Evolutionary conservation across 441 rosid species (phyloP).

Genomic region (Manihot esculenta): DNA sequence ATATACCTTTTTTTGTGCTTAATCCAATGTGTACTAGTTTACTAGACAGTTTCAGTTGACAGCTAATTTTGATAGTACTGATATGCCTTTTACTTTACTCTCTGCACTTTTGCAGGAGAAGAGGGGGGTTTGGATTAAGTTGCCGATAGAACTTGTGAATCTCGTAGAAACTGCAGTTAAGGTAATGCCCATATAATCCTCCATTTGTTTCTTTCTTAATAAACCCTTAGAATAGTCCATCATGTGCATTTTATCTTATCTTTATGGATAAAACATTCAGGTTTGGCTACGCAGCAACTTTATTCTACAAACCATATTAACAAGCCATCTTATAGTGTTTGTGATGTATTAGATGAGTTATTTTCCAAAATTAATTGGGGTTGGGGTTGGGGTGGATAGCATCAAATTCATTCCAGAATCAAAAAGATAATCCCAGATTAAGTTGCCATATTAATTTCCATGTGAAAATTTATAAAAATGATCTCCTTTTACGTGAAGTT

Average conservation of each 20-base stretch:
- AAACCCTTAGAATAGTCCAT: background rate
- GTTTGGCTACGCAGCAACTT: background rate
- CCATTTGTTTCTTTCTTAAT: background rate
- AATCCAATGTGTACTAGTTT: background rate
- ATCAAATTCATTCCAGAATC: background rate
- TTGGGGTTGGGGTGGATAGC: background rate
- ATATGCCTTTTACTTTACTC: background rate
- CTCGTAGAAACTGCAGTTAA: constrained; percentile 69
- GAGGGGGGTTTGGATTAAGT: constrained; percentile 76
- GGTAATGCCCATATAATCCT: constrained; percentile 37
- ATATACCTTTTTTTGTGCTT: background rate
- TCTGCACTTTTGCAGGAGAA: constrained; percentile 56
- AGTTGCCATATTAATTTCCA: background rate
- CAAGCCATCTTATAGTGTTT: background rate
- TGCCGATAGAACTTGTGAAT: constrained; percentile 66
- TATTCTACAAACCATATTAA: background rate
- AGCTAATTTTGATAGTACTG: background rate
- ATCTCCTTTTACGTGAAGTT: background rate
- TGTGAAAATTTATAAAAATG: background rate
- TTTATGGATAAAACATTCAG: background rate
- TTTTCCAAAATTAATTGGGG: background rate
- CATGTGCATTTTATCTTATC: background rate
- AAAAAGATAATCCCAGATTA: background rate
- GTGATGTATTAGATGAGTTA: background rate
- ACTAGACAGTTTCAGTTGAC: background rate